These are phyloP conservation scores for Inonotus obliquus DNA, from an alignment of 1,284 basidiomycete genomes.

Conservation along the genomic window DNA sequence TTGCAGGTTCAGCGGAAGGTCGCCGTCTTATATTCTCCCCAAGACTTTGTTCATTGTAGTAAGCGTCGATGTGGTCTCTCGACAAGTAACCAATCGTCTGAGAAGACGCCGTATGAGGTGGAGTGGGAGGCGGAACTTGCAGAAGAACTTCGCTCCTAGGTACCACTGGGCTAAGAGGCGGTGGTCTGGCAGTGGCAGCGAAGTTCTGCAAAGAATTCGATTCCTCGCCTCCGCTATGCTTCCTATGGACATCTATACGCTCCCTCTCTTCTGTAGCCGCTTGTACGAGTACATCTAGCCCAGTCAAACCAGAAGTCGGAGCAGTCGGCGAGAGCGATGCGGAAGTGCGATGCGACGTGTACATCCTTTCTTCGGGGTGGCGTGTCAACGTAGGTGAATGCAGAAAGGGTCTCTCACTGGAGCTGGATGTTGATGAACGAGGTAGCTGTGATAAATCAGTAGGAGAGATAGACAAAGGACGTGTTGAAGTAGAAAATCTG, in stretches of 20 bases:
- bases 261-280: constrained; percentile 48
- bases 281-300: constrained; percentile 51
- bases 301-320: constrained; percentile 26
- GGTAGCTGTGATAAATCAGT: neutral
- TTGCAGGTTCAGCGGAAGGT: constrained; percentile 5
- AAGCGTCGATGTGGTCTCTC: neutral
- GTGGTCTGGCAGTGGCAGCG: neutral
- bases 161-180: constrained; percentile 5
- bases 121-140: constrained; percentile 7
- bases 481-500: constrained; percentile 22
- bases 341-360: constrained; percentile 4
- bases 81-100: neutral
- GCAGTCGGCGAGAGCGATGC: constrained; percentile 18
- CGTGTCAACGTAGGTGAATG: constrained; percentile 4
- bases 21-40: constrained; percentile 6
- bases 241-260: constrained; percentile 22
- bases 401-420: neutral
- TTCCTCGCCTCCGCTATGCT: constrained; percentile 33
- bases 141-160: constrained; percentile 1
- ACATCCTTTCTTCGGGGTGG: neutral
- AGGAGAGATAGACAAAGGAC: constrained; percentile 9
- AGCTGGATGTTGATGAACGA: neutral
- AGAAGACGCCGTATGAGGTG: neutral
- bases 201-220: neutral
- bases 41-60: neutral